phyloP scores from a whole-genome alignment of 2,329 filamentous ascomycete species.

The Aureobasidium namibiae region DNA sequence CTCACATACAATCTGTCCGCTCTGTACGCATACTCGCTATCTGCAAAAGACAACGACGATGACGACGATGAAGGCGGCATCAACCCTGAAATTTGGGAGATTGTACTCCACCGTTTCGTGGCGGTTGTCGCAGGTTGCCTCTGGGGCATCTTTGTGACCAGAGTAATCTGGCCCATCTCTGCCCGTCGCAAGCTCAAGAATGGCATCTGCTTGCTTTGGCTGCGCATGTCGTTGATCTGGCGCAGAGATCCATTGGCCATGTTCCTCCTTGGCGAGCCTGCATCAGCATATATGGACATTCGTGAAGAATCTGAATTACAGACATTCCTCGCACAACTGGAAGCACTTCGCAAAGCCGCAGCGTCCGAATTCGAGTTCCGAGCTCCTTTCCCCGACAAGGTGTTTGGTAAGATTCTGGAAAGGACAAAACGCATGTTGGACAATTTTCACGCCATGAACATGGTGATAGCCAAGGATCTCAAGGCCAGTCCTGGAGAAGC shows the following conservation, averaged over 20 bases:
- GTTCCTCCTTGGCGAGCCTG: conserved; percentile 40
- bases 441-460: conserved; percentile 92
- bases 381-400: conserved; percentile 72
- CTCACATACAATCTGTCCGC: conserved; percentile 94
- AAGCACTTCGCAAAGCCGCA: conserved; percentile 63
- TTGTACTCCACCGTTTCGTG: conserved; percentile 77
- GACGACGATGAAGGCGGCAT: conserved; percentile 82
- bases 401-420: conserved; percentile 65
- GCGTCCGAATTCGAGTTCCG: conserved; percentile 81
- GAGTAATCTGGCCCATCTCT: conserved; percentile 88
- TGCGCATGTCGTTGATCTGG: conserved; percentile 95
- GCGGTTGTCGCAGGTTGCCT: conserved; percentile 79
- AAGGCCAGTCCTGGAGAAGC: conserved; percentile 71
- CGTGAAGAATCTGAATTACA: conserved; percentile 82
- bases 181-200: conserved; percentile 82
- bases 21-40: conserved; percentile 86
- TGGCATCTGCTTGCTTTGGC: conserved; percentile 80
- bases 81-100: conserved; percentile 77
- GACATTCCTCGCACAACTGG: conserved; percentile 65
- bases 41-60: conserved; percentile 65
- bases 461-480: conserved; percentile 75
- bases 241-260: conserved; percentile 80
- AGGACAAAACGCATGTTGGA: conserved; percentile 81
- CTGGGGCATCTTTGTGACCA: conserved; percentile 86
- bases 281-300: conserved; percentile 65